Percentiles rank a stretch among this genome's conserved stretches.
These are phyloP conservation scores for Aspergillus pseudoterreus DNA, from an alignment of 2,329 filamentous ascomycete genomes.

Conservation along the genomic window DNA sequence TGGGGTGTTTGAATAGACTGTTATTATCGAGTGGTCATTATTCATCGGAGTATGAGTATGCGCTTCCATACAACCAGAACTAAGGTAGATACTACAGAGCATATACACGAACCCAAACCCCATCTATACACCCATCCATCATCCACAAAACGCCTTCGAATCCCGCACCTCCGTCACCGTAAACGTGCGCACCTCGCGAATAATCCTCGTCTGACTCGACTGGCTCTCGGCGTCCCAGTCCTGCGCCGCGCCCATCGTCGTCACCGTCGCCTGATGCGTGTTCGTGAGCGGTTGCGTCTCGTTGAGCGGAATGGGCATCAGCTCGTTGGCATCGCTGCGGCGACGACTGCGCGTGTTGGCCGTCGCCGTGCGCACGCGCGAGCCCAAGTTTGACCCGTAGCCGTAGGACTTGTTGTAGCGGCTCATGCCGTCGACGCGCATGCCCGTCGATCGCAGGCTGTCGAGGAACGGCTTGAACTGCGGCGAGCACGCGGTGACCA, in stretches of 20 bases:
- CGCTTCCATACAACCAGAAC: too few species aligned
- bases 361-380: slow-evolving; percentile 5
- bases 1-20: too few species aligned
- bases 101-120: background rate
- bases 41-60: too few species aligned
- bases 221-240: slow-evolving; percentile 24
- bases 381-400: slow-evolving; percentile 10
- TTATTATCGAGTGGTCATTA: too few species aligned
- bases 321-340: slow-evolving; percentile 14
- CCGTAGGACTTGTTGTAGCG: slow-evolving; percentile 14
- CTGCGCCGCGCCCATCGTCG: slow-evolving; percentile 8
- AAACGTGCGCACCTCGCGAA: slow-evolving; percentile 23
- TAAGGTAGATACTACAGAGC: too few species aligned
- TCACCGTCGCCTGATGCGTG: slow-evolving; percentile 11
- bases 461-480: slow-evolving; percentile 31
- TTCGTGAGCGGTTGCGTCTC: background rate
- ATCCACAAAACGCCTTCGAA: background rate
- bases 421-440: slow-evolving; percentile 19
- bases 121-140: background rate
- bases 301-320: slow-evolving; percentile 9
- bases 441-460: slow-evolving; percentile 26
- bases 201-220: slow-evolving; percentile 24
- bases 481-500: slow-evolving; percentile 26
- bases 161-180: slow-evolving; percentile 15
- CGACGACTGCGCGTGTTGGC: background rate